These are phyloP conservation scores for Agroathelia rolfsii DNA, from an alignment of 1,284 basidiomycete species.

Conservation along the genomic window DNA sequence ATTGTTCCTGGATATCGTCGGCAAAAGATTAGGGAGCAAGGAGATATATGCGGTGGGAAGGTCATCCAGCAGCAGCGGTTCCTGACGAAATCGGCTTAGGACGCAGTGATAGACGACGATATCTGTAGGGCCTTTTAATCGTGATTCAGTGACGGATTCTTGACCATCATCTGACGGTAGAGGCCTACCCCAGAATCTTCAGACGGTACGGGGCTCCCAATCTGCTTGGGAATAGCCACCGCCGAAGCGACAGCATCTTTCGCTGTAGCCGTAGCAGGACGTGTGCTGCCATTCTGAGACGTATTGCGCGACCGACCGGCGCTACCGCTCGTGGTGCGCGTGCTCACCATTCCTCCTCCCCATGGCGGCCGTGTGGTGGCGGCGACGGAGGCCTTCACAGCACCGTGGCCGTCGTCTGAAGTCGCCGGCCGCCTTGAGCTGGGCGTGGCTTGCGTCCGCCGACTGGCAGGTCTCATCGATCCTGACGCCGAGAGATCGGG, in stretches of 20 bases:
- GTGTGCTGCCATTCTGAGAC: constrained; percentile 53
- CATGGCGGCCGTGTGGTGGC: constrained; percentile 39
- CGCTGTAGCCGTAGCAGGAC: constrained; percentile 29
- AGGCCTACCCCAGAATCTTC: constrained; percentile 77
- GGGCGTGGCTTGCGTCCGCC: constrained; percentile 46
- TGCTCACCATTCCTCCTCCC: no score
- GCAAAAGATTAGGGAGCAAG: no score
- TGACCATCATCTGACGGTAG: constrained; percentile 67
- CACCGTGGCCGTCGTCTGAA: constrained; percentile 48
- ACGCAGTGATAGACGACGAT: constrained; percentile 11
- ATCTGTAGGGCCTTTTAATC: constrained; percentile 22
- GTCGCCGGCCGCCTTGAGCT: constrained; percentile 33
- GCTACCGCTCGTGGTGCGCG: constrained; percentile 26
- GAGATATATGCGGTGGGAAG: no score
- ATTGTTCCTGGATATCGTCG: no score
- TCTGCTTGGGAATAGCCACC: constrained; percentile 33
- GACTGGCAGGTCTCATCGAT: constrained; percentile 47
- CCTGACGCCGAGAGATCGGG: constrained; percentile 36
- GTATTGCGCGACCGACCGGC: constrained; percentile 50
- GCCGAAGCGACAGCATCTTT: constrained; percentile 11
- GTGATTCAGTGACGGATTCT: constrained; percentile 56
- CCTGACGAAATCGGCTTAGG: constrained; percentile 9
- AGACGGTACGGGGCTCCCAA: constrained; percentile 67
- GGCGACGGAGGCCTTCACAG: constrained; percentile 58
- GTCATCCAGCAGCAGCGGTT: constrained; percentile 11